Percentiles rank a stretch among this genome's conserved stretches.
Evolutionary conservation across 176 grass and related monocot genomes (phyloP).

Genomic region (Aegilops longissima): DNA sequence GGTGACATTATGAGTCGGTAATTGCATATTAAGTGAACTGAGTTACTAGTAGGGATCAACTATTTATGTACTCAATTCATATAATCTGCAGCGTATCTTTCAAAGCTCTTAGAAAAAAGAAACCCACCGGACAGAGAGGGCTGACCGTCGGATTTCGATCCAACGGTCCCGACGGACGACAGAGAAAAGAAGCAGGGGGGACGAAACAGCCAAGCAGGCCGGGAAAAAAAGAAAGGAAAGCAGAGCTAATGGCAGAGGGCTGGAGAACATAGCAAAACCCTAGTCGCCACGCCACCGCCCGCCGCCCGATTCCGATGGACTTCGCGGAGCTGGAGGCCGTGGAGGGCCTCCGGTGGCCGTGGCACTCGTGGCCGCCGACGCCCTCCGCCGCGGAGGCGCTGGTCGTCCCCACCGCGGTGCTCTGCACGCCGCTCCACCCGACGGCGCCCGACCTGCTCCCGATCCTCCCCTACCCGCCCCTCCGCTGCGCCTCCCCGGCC

Average conservation of each 20-base stretch:
- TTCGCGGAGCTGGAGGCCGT: conserved; percentile 97
- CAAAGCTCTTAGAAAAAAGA: neutral
- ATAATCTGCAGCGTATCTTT: neutral
- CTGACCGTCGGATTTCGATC: neutral
- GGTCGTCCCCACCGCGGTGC: conserved; percentile 80
- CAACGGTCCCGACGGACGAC: neutral
- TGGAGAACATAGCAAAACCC: conserved; percentile 42
- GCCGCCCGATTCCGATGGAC: conserved; percentile 55
- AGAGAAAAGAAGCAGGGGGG: neutral
- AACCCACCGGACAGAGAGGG: no score
- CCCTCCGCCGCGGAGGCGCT: conserved; percentile 73
- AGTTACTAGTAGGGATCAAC: no score
- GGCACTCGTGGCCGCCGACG: conserved; percentile 79
- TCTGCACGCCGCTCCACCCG: conserved; percentile 77
- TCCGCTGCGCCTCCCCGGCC: conserved; percentile 41
- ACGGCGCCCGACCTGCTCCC: conserved; percentile 64
- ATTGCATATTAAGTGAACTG: no score
- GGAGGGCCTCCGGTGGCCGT: conserved; percentile 94
- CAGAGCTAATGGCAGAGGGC: neutral
- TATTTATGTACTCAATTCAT: no score
- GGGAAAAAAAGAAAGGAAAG: no score
- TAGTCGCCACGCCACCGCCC: conserved; percentile 29
- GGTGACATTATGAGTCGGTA: no score
- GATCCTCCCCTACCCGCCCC: conserved; percentile 74
- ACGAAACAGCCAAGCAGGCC: neutral